Evolutionary conservation across 2,329 filamentous ascomycete species (phyloP), one percentile per base, ranked within the genome.

Genomic region (Phyllosticta capitalensis): DNA sequence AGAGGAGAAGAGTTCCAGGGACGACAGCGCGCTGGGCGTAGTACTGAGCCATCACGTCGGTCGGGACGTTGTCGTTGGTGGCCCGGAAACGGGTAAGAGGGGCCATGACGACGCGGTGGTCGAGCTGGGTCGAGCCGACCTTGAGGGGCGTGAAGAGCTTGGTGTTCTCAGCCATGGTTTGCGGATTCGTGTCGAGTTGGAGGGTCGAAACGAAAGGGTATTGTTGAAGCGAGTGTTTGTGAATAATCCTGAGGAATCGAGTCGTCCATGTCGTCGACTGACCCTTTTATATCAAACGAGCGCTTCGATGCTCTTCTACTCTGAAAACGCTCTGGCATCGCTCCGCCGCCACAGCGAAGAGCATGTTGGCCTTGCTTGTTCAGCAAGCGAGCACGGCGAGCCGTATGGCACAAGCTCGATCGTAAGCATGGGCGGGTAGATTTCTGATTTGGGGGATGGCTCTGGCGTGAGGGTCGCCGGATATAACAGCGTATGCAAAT

Each of bases 51-150:
- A 75, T 75, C 57, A 71, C 65, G n/a, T 68, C 69, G 2, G 70
- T 63, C 9, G 78, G 78, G 2, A 77, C 74, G 64, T 81, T 76
- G 57, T 80, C 71, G 57, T 82, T 73, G 52, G 69, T 67, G 51
- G 74, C 74, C 49, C 75, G 72, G 64, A 75, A 76, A 9, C 76
- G 69, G 14, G 68, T 71, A 9, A 72, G 63, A 1, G 69, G 68
- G 1, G 69, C 69, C 57, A 69, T 63, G 52, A 61, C 65, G 14
- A 71, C 49, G 30, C 67, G 67, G 62, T 71, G 66, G 21, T 64
- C 51, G n/a, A 71, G 65, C 4, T 52, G 52, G 20, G 65, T 48
- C 45, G 56, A 61, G 28, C 69, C 69, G n/a, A 71, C 55, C 38
- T 65, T 61, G 49, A 69, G 57, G 9, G 70, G 66, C 21, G 65